Evolutionary conservation across 371 early-diverging fungal genomes (phyloP), one percentile per base, ranked within the genome.

Genomic region (Lichtheimia ornata): DNA sequence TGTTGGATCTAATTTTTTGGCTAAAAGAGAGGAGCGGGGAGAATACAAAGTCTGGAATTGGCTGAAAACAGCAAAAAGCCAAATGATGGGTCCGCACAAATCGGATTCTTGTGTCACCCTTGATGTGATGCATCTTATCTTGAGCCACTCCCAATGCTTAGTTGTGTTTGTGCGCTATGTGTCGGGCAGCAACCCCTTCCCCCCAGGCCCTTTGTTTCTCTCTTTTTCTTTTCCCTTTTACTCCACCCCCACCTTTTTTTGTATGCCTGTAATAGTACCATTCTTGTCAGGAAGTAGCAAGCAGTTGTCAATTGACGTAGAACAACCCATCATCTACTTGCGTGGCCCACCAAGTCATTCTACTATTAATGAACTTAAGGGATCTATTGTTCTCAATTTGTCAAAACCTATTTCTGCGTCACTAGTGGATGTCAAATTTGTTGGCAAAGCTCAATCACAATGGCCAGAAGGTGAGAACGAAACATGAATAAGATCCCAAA

Each of bases 401-500:
- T 67, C 74, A 4, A 72, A 69, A 22, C 79, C 82, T 3, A 67
- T 71, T 13, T 12, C 61, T 3, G 67, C 66, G 0, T 62, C 77
- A 3, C 44, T 63, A 20, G 65, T 81, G 9, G 56, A 61, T 3
- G 61, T 81, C 56, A 68, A 74, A 58, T 66, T 78, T 22, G 61
- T 70, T 43, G 78, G 82, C 11, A 74, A 76, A 59, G 68, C 74
- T 5, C 59, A 69, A 20, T 74, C 59, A 25, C 44, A 77, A 13
- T 81, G 82, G 82, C 82, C 82, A 7, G 79, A 81, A 72, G 78
- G 81, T 81, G 72, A 52, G 51, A 15, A 44, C 22, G 22, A 22
- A 2, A 22, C 2, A 22, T 22, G 2, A 22, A 22, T 22, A 22
- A 22, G 22, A 22, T 22, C 22, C 22, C n/a, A n/a, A 44, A 47